Evolutionary conservation across 495 filamentous ascomycete genomes (phyloP), one percentile per base, ranked within the genome.

Genomic region (Darksidea phi): DNA sequence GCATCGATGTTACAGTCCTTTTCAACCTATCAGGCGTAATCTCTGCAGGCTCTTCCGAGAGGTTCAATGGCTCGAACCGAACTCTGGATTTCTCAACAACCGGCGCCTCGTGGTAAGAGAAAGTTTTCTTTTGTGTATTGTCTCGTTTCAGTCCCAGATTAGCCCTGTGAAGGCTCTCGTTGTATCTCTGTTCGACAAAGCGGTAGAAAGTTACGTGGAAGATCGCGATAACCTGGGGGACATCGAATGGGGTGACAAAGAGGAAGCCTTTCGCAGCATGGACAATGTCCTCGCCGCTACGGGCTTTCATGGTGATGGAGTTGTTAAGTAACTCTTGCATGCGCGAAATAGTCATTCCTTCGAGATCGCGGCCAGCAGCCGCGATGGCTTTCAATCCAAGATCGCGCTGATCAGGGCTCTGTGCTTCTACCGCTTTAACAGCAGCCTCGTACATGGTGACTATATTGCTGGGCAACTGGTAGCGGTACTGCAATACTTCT

Each of bases 281-380:
- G n/a, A 62, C 38, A 42, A 62, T 51, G n/a, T 62, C 59, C 38
- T 62, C 59, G 5, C 50, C 43, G 18, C 59, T 62, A 41, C 38
- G 52, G 25, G 23, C 26, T 10, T 45, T 12, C 13, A 17, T 36
- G 13, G 52, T 10, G 25, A 55, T 25, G 10, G 52, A 55, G 13
- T 42, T 20, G 7, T 21, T n/a, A 37, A 61, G 36, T 34, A 32
- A 53, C 34, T 48, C 45, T 21, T 61, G 47, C 32, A 61, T 32
- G n/a, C n/a, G 13, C 1, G 34, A 32, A 20, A 53, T 17, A 11
- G 57, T 28, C 13, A 61, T 36, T 28, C 57, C 57, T 1, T 42
- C n/a, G 21, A 11, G 10, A 15, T 28, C 6, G 12, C 43, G 26
- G 15, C 36, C 51, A 2, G 51, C 50, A 26, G 50, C 51, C 7